Conservation (phyloP, 2,329 filamentous ascomycete species). For the Verticillium albo-atrum region DNA sequence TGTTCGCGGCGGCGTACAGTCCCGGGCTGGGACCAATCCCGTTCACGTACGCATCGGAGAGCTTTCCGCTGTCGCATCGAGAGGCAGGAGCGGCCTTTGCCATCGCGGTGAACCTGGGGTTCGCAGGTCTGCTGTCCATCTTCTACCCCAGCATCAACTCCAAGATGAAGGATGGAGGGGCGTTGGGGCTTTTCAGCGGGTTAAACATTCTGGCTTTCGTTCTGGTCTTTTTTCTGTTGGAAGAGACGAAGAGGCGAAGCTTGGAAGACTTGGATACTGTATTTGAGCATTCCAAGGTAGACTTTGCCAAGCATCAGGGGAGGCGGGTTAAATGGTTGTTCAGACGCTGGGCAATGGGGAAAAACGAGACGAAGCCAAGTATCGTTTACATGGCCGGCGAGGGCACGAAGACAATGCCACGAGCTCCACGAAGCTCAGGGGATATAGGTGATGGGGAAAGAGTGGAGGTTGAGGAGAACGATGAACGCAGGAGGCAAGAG, state of each 20-base stretch:
- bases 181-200: conserved; percentile 39
- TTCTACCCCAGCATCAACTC: conserved; percentile 29
- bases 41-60: conserved; percentile 45
- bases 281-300: conserved; percentile 31
- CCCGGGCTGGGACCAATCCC: conserved; percentile 40
- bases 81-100: conserved; percentile 45
- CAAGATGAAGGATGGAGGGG: conserved; percentile 23
- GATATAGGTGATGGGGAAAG: not conserved
- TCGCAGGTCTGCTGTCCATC: conserved; percentile 40
- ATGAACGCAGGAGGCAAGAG: not conserved
- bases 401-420: not conserved
- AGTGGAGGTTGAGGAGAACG: not conserved
- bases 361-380: conserved; percentile 17
- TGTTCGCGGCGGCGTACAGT: conserved; percentile 37
- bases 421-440: not conserved
- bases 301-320: conserved; percentile 32
- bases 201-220: conserved; percentile 42
- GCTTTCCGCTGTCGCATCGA: conserved; percentile 43
- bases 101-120: conserved; percentile 41
- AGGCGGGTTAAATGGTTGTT: conserved; percentile 28
- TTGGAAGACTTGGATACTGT: conserved; percentile 35
- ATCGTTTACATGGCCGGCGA: conserved; percentile 9
- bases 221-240: conserved; percentile 38
- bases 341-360: conserved; percentile 17
- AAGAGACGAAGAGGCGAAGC: conserved; percentile 35